Base-by-base conservation (phyloP, 23 red algal genomes). In the Gracilaria domingensis region DNA sequence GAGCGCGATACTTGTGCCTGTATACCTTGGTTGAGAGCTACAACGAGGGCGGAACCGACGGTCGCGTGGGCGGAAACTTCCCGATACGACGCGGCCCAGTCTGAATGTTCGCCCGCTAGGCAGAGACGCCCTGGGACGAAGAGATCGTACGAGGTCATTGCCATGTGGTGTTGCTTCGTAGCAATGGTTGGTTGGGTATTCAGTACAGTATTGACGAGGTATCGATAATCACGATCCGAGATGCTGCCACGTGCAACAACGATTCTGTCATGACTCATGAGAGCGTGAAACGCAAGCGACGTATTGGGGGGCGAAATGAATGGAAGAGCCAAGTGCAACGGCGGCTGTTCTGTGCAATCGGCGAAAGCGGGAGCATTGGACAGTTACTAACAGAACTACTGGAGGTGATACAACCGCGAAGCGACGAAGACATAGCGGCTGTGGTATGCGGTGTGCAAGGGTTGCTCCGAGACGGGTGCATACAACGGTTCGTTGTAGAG, bases 41-140 rank as follows among this genome's bases (percentile, higher is more conserved):
- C 26, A 23, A 81, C 51, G 38, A 91, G 87, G 4, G 87, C 87
- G 23, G 76, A 20, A 33, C 87, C 87, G 36, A 73, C 50, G 8
- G 72, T 28, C 6, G 80, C 42, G 54, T 49, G 40, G 13, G 55
- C 16, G 25, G 39, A 53, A 8, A 13, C 24, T 26, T 23, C n/a
- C 1, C 73, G 74, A 20, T 67, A 82, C 18, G 57, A 25, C 13
- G 75, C 73, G 21, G 75, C 74, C 87, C 87, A 91, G 34, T 91
- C 87, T 14, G 87, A 91, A 72, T 91, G 87, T 71, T 91, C 87
- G 13, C 87, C 87, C 11, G 76, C 77, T 8, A 91, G 62, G 49
- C 87, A 91, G 20, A 91, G 62, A 28, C 87, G 87, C 13, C 87
- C 87, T 28, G 87, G 87, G 20, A 91, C 87, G 84, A 88, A 88